Evolutionary conservation across 306 rosid genomes (phyloP).

Genomic region (Phaseolus lunatus): DNA sequence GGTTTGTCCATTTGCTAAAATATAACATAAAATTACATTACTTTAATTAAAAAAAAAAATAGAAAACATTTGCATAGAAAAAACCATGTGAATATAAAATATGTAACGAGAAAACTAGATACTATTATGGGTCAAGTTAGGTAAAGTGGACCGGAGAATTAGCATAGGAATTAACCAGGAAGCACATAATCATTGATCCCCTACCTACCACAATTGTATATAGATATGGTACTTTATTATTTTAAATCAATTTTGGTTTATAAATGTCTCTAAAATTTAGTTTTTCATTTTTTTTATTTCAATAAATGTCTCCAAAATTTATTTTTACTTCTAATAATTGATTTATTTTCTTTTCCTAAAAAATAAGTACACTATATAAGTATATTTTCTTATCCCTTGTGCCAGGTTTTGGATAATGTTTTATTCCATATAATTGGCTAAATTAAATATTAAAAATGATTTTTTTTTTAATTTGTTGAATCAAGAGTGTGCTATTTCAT

Average conservation of each 20-base stretch:
- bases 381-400: not conserved
- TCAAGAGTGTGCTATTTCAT: no score
- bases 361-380: no score
- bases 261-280: not conserved
- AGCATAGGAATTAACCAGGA: not conserved
- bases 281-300: not conserved
- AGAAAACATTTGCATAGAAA: not conserved
- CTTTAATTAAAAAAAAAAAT: no score
- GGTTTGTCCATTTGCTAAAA: no score
- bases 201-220: conserved; percentile 8
- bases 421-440: not conserved
- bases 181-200: conserved; percentile 12
- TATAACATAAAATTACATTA: no score
- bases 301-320: not conserved
- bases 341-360: no score
- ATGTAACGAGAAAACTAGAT: not conserved
- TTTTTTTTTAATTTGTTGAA: no score
- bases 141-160: conserved; percentile 10
- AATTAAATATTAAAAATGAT: no score
- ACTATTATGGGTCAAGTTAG: not conserved
- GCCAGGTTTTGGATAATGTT: not conserved
- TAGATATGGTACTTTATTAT: not conserved
- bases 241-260: not conserved
- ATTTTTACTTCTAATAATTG: not conserved
- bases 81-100: not conserved